These are phyloP conservation scores for Avena insularis DNA, from an alignment of 176 grass and related monocot genomes.

Conservation along the genomic window DNA sequence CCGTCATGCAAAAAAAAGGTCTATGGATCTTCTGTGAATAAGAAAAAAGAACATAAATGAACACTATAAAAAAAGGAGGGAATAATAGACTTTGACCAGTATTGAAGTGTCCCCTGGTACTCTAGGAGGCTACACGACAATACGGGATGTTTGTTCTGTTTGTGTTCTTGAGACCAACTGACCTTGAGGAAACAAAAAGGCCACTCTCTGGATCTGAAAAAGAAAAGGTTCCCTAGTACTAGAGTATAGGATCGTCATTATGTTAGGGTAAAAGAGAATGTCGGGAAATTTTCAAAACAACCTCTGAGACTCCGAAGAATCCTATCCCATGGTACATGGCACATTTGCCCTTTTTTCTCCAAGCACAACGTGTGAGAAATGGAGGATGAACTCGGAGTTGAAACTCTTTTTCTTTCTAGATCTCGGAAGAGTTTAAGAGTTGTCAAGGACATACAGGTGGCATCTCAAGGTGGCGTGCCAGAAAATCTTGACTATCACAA, in stretches of 20 bases:
- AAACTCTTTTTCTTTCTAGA: neutral
- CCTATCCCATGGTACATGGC: neutral
- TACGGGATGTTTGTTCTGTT: slow-evolving; percentile 1
- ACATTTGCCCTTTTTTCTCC: neutral
- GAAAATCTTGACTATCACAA: slow-evolving; percentile 6
- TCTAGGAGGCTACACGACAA: slow-evolving; percentile 19
- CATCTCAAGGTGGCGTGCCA: neutral
- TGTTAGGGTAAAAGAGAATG: neutral
- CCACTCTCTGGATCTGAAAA: neutral
- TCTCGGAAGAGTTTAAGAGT: neutral
- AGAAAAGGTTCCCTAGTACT: too few species aligned
- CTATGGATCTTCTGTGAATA: neutral
- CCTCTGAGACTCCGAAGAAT: slow-evolving; percentile 4
- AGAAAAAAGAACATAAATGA: neutral
- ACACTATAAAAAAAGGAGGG: neutral
- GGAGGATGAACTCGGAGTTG: neutral
- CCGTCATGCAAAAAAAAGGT: neutral
- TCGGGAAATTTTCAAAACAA: neutral
- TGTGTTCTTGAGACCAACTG: slow-evolving; percentile 26
- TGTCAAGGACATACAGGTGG: slow-evolving; percentile 26
- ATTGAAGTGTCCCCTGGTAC: slow-evolving; percentile 9
- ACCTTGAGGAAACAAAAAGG: slow-evolving; percentile 19
- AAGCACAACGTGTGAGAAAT: neutral
- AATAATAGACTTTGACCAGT: slow-evolving; percentile 6
- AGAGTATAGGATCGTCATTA: neutral